Percentiles rank a stretch among this genome's conserved stretches.
Conservation (phyloP, 106 monocot species). For the Gastrodia elata region DNA sequence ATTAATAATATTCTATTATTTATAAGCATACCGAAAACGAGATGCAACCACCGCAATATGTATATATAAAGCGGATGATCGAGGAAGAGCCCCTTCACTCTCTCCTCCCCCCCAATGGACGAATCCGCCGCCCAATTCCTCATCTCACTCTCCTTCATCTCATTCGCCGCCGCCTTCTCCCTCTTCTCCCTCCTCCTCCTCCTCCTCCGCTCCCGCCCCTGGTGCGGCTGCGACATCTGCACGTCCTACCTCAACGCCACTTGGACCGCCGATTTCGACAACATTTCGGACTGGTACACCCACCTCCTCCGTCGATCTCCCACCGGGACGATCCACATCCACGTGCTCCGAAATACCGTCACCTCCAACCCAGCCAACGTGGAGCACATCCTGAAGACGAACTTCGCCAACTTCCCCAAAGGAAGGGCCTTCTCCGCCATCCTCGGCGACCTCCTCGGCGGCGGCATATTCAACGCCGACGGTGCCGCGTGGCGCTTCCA, state of each 20-base stretch:
- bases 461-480: slow-evolving; percentile 67
- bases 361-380: slow-evolving; percentile 73
- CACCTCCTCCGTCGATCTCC: slow-evolving; percentile 60
- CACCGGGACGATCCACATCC: slow-evolving; percentile 49
- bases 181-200: slow-evolving; percentile 14
- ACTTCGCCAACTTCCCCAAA: slow-evolving; percentile 71
- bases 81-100: background rate
- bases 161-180: slow-evolving; percentile 17
- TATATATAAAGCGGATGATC: too few relatives aligned
- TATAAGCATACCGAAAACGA: background rate
- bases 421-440: slow-evolving; percentile 51
- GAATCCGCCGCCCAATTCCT: background rate
- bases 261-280: slow-evolving; percentile 36
- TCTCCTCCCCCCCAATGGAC: background rate
- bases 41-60: background rate
- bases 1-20: too few relatives aligned
- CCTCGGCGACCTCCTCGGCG: slow-evolving; percentile 50
- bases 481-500: slow-evolving; percentile 55
- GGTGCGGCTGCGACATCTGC: slow-evolving; percentile 51
- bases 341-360: slow-evolving; percentile 47
- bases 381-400: slow-evolving; percentile 45
- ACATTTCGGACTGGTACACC: slow-evolving; percentile 67
- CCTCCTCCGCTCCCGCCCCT: slow-evolving; percentile 21
- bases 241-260: slow-evolving; percentile 25
- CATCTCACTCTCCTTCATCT: slow-evolving; percentile 31